Base-by-base conservation (phyloP, 2,329 filamentous ascomycete genomes). In the Pyricularia sp. region DNA sequence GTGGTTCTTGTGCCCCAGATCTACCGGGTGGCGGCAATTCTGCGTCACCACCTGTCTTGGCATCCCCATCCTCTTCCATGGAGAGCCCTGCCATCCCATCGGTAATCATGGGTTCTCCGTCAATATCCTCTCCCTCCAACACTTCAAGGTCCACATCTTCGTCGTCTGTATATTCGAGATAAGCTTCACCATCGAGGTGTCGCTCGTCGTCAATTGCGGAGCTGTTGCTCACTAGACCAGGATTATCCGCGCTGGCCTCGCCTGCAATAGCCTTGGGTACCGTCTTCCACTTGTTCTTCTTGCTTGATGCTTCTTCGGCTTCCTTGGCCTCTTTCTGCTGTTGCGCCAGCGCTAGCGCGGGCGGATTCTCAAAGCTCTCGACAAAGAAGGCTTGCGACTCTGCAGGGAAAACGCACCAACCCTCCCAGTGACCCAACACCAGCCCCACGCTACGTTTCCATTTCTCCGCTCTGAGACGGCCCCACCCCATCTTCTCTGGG, bases 381-480 rank as follows among this genome's bases (percentile, higher is more conserved):
- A 84, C 83, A 67, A 96, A 89, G 31, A 84, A 76, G 67, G 90
- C 88, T 68, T 93, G 89, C 62, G 84, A 87, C 65, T 88, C 86
- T 33, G 85, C 84, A 1, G 89, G 87, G 69, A 96, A 96, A 1
- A 86, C 84, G 68, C 83, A 87, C 85, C 85, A 88, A 7, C 84
- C 82, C 68, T 88, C 85, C 85, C 90, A 94, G 44, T 91, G 77
- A 61, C 83, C 81, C 9, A 94, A 77, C 1, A 94, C 80, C 6
- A 86, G 80, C 2, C 82, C 82, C 53, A 94, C 81, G 70, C 88
- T 91, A 62, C 90, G 84, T 74, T 89, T 90, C 89, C 90, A 94
- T 75, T 93, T 93, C 67, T 94, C 90, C 3, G 88, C 87, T 24
- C 90, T 87, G 67, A 96, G 78, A 1, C 90, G 85, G 10, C 93